Conservation (phyloP, 2,329 filamentous ascomycete genomes). For the Epichloe festucae region DNA sequence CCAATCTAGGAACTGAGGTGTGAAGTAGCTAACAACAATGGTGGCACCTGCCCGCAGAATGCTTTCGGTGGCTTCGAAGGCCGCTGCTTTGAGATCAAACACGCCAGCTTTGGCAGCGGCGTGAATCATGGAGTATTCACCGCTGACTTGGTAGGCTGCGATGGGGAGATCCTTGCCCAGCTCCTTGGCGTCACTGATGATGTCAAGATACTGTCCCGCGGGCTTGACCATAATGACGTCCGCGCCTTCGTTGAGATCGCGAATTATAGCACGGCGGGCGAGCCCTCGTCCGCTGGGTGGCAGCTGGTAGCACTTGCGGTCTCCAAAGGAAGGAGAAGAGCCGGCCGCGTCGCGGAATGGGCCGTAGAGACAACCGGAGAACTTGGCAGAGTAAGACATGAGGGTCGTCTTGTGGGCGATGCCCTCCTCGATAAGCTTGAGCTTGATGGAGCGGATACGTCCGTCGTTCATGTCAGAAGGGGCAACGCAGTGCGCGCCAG, state of each 20-base stretch:
- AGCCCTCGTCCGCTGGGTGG: conserved; percentile 85
- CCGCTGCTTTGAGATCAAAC: conserved; percentile 90
- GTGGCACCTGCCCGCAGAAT: conserved; percentile 87
- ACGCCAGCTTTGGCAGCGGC: conserved; percentile 91
- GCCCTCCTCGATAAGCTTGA: conserved; percentile 90
- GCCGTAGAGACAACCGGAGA: conserved; percentile 90
- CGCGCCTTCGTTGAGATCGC: conserved; percentile 86
- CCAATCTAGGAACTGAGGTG: conserved; percentile 64
- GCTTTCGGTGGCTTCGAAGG: conserved; percentile 85
- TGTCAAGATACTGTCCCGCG: conserved; percentile 88
- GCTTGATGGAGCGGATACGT: conserved; percentile 91
- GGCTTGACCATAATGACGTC: conserved; percentile 99
- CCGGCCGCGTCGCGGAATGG: conserved; percentile 95
- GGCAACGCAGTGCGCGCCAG: conserved; percentile 91
- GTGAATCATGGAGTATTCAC: conserved; percentile 96
- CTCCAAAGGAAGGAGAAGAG: conserved; percentile 80
- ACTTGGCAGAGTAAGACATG: conserved; percentile 98
- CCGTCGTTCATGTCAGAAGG: conserved; percentile 99
- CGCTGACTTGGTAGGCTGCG: conserved; percentile 92
- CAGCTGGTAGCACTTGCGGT: conserved; percentile 93
- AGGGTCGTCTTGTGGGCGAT: conserved; percentile 82
- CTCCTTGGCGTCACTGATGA: conserved; percentile 95
- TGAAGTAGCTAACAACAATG: conserved; percentile 91
- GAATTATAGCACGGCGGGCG: conserved; percentile 74
- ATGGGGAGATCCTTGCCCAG: conserved; percentile 83